These are phyloP conservation scores for Leishmania tropica DNA, from an alignment of 208 protist genomes.

Conservation along the genomic window DNA sequence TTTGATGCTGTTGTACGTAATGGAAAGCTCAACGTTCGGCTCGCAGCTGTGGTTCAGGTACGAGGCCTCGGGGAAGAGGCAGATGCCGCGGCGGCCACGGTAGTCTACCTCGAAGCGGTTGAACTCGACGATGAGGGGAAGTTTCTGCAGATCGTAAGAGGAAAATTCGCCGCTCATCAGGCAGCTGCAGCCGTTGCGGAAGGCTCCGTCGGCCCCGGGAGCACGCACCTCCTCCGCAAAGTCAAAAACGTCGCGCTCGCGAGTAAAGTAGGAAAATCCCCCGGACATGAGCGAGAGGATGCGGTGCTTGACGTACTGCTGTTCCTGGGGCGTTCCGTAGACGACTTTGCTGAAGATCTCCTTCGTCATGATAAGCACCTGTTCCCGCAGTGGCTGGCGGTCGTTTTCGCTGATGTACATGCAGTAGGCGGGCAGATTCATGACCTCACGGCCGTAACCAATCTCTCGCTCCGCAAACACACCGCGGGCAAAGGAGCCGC, in stretches of 20 bases:
- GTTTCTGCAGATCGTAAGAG: constrained; percentile 85
- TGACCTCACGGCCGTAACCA: constrained; percentile 76
- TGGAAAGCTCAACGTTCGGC: constrained; percentile 74
- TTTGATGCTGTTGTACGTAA: constrained; percentile 79
- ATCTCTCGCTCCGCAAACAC: constrained; percentile 80
- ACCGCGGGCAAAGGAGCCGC: constrained; percentile 73
- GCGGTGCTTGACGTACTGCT: constrained; percentile 74
- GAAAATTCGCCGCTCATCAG: constrained; percentile 78
- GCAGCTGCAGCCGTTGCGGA: constrained; percentile 69
- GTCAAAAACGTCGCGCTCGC: constrained; percentile 83
- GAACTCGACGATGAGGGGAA: constrained; percentile 86
- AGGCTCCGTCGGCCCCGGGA: constrained; percentile 51
- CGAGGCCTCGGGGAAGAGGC: constrained; percentile 80
- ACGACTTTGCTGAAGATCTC: constrained; percentile 77
- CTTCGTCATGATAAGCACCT: constrained; percentile 78
- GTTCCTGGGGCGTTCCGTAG: constrained; percentile 52
- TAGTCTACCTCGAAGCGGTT: constrained; percentile 89
- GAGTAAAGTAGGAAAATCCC: constrained; percentile 85
- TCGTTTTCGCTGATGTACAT: constrained; percentile 81
- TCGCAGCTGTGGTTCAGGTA: constrained; percentile 90
- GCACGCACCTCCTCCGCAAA: constrained; percentile 82
- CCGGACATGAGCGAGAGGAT: constrained; percentile 84
- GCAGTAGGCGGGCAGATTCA: constrained; percentile 78
- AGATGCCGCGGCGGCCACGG: constrained; percentile 73
- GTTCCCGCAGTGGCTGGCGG: constrained; percentile 53